Evolutionary conservation across 331 rosid genomes (phyloP), one percentile per base, ranked within the genome.

Genomic region (Malus hybrid): DNA sequence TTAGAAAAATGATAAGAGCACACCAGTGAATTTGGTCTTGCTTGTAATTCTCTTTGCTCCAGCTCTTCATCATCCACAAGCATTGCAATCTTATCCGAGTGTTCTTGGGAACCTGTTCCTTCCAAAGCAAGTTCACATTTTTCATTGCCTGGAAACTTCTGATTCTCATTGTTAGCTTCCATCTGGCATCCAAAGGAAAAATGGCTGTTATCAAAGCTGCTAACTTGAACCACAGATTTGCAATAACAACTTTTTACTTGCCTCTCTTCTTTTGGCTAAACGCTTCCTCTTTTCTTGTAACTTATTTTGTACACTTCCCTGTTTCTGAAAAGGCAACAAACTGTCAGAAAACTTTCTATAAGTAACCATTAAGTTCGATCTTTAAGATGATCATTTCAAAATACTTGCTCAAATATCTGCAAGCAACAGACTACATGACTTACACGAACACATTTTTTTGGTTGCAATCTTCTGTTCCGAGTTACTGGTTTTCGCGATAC

Each of bases 61-160:
- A 95, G 86, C 86, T 92, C 97, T 78, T 95, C 98, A 55, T 95
- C 99, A 71, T 95, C 99, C 53, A 89, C 78, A 79, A 92, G 87
- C 85, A 84, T 76, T 65, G 90, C 81, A 75, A 85, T 76, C 61
- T 55, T 89, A 82, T 83, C 77, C 69, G 71, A 66, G 39, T 69
- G 79, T 64, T 86, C 97, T 77, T 72, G 85, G 13, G 84, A 79
- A 70, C 70, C 77, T 75, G 70, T 67, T 75, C 77, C 82, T 77
- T 83, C 91, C 79, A 88, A 81, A 85, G 84, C 78, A 80, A 95
- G 97, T 74, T 84, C 91, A 76, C 98, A 92, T 63, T 84, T 89
- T 81, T 70, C 82, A 62, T 82, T 76, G 26, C 75, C 72, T 28
- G 80, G 70, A 72, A 82, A 88, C 70, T 80, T 75, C 71, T 67